phyloP scores from a whole-genome alignment of 495 filamentous ascomycete species.

The Daldinia loculata region DNA sequence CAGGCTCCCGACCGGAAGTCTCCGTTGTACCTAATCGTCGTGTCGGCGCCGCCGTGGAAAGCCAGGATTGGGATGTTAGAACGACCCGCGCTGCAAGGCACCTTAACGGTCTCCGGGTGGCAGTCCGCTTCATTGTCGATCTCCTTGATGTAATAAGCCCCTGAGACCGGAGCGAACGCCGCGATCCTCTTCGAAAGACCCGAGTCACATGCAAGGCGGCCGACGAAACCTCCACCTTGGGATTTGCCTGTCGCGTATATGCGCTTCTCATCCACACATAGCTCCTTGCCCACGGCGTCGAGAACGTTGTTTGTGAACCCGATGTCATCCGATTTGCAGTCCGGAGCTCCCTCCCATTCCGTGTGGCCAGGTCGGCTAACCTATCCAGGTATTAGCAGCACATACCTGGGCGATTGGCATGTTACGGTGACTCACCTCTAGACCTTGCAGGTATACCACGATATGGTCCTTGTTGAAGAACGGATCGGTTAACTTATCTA shows the following conservation, averaged over 20 bases:
- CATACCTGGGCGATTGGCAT: conserved; percentile 41
- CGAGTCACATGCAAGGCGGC: conserved; percentile 63
- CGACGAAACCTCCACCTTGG: conserved; percentile 66
- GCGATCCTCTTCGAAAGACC: conserved; percentile 49
- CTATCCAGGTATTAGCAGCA: conserved; percentile 49
- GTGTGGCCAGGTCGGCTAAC: conserved; percentile 42
- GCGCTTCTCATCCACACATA: conserved; percentile 62
- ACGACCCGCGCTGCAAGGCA: conserved; percentile 50
- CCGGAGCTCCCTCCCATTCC: conserved; percentile 47
- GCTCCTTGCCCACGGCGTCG: conserved; percentile 49
- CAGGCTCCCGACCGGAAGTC: conserved; percentile 45
- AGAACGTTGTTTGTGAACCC: conserved; percentile 57
- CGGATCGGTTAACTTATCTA: conserved; percentile 56
- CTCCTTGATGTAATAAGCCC: conserved; percentile 53
- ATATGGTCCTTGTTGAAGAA: conserved; percentile 58
- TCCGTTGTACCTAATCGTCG: conserved; percentile 49
- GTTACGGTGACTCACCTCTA: conserved; percentile 44
- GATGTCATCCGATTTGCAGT: conserved; percentile 40
- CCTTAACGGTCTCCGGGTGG: conserved; percentile 35
- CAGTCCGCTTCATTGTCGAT: conserved; percentile 34
- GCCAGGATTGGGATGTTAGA: conserved; percentile 55
- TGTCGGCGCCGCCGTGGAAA: conserved; percentile 60
- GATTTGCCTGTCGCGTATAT: conserved; percentile 68
- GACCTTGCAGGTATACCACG: conserved; percentile 59
- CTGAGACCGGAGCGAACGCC: conserved; percentile 58